Evolutionary conservation across 257 asterid genomes (phyloP), one percentile per base, ranked within the genome.

Genomic region (Mitragyna speciosa): DNA sequence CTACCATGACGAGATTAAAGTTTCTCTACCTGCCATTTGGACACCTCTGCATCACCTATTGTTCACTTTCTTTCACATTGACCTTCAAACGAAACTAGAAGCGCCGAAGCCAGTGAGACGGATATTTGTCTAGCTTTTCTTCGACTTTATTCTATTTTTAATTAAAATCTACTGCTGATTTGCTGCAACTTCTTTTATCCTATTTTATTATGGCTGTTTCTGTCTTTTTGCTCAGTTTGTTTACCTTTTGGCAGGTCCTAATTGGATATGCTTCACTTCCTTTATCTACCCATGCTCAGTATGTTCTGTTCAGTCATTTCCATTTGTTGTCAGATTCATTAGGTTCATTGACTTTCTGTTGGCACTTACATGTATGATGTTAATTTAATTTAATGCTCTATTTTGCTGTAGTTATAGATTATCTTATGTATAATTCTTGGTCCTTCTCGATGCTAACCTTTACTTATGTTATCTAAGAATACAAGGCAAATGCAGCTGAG

Each of bases 1-100:
- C 91, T 96, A 90, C 90, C 99, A 96, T 88, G 99, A 96, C 82
- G 99, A 96, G 83, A 87, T 96, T 61, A 96, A 96, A 91, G 97
- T 90, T 86, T 91, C 99, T 31, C 83, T 96, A 91, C 98, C 99
- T 79, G 92, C 96, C 81, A 89, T 91, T 81, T 94, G 98, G 97
- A 88, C 96, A 45, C 98, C 99, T 36, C 76, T 83, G 79, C 99
- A 94, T 88, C 99, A 96, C 90, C 96, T 96, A 75, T 86, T 96
- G 87, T 96, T 96, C 84, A 96, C 99, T 73, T 94, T 94, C 86
- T 94, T 83, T 88, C 99, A 94, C 78, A 92, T 96, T 82, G 99
- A 96, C 85, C 99, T 96, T 76, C 98, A 94, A 87, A 91, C 97
- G 31, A 96, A 96, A 87, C 89, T 92, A 75, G 99, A 96, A 92